Conservation (phyloP, 352 stramenopile genomes). For the Globisporangium solare region DNA sequence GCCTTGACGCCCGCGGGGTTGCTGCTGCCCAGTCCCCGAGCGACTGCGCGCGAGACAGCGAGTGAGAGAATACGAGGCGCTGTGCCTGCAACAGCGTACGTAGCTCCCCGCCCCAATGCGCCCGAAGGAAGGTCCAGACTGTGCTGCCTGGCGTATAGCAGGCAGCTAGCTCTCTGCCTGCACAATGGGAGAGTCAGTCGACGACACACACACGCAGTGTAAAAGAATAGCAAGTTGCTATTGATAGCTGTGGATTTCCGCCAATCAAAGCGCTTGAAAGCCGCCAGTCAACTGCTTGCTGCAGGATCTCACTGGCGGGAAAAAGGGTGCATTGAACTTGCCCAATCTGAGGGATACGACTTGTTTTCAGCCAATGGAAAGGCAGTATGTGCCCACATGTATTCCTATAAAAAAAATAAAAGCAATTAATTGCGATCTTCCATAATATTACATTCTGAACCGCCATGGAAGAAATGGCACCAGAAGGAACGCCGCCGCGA, state of each 20-base stretch:
- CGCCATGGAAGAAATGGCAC: not conserved
- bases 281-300: not conserved
- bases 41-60: not conserved
- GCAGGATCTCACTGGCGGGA: conserved; percentile 7
- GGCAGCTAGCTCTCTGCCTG: too few species aligned
- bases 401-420: not conserved
- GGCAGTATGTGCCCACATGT: not conserved
- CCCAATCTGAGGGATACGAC: not conserved
- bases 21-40: not conserved
- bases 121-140: too few species aligned
- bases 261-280: not conserved
- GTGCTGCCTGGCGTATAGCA: too few species aligned
- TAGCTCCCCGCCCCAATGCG: too few species aligned
- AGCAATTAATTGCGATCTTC: conserved; percentile 7
- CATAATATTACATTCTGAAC: not conserved
- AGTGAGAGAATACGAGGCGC: conserved; percentile 5
- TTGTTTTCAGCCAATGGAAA: conserved; percentile 11
- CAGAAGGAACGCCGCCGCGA: not conserved
- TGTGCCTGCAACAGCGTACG: too few species aligned
- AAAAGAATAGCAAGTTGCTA: too few species aligned
- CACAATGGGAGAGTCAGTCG: too few species aligned
- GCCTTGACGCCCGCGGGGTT: not conserved
- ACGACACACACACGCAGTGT: too few species aligned
- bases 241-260: not conserved
- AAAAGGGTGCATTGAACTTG: conserved; percentile 1